Evolutionary conservation across 2,329 filamentous ascomycete species (phyloP).

Genomic region (Fusarium duplospermum): DNA sequence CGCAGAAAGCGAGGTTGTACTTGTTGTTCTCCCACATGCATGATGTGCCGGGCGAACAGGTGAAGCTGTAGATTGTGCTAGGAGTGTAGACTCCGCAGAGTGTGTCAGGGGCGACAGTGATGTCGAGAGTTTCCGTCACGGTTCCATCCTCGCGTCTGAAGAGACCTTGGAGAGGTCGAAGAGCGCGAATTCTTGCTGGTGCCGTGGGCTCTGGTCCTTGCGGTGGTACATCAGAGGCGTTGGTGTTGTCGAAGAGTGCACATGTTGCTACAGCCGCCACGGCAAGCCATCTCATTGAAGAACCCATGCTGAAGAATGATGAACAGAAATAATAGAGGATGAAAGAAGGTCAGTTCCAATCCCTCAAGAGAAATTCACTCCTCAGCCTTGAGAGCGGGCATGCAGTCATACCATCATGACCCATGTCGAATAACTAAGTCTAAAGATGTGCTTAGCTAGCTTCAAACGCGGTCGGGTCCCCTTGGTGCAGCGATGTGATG

Average conservation of each 20-base stretch:
- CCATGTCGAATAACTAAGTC: slow-evolving; percentile 2
- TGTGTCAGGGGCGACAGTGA: slow-evolving; percentile 16
- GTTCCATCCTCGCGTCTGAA: slow-evolving; percentile 8
- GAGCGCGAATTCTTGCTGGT: slow-evolving; percentile 1
- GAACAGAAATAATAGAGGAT: background rate
- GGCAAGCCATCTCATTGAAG: slow-evolving; percentile 24
- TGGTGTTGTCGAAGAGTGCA: slow-evolving; percentile 13
- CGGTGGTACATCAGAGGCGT: slow-evolving; percentile 14
- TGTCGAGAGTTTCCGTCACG: slow-evolving; percentile 13
- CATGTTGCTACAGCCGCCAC: slow-evolving; percentile 16
- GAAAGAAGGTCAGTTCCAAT: background rate
- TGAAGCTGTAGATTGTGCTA: slow-evolving; percentile 12
- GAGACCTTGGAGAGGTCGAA: background rate
- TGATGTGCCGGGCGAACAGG: slow-evolving; percentile 1
- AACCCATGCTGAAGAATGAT: slow-evolving; percentile 4
- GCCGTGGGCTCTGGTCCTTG: slow-evolving; percentile 26
- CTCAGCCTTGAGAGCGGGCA: slow-evolving; percentile 11
- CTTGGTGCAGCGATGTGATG: slow-evolving; percentile 12
- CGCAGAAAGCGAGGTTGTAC: slow-evolving; percentile 31
- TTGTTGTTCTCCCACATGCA: slow-evolving; percentile 32
- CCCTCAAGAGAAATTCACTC: background rate
- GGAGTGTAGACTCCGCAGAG: slow-evolving; percentile 21
- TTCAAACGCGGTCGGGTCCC: slow-evolving; percentile 16
- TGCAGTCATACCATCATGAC: background rate
- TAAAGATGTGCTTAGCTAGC: slow-evolving; percentile 8